These are phyloP conservation scores for Paramyrothecium roridum DNA, from an alignment of 2,329 filamentous ascomycete genomes.

Conservation along the genomic window DNA sequence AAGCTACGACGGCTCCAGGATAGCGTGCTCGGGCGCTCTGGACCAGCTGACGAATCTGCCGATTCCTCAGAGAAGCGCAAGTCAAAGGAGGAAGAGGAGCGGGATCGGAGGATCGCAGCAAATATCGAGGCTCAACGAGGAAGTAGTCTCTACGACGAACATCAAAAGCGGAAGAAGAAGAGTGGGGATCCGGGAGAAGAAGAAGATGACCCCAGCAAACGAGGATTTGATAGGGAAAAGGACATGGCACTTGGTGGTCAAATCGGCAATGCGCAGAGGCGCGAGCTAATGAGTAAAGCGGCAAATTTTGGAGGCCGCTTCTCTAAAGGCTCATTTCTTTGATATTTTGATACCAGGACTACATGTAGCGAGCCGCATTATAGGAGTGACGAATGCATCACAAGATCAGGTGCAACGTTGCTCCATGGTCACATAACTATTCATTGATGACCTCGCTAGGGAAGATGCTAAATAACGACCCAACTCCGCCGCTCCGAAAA, in stretches of 20 bases:
- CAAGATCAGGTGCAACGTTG: background rate
- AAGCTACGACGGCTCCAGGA: constrained; percentile 78
- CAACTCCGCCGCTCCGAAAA: constrained; percentile 30
- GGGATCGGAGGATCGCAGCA: constrained; percentile 41
- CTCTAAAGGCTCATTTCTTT: constrained; percentile 67
- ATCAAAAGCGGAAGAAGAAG: constrained; percentile 33
- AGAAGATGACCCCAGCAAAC: constrained; percentile 86
- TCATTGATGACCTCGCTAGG: constrained; percentile 18
- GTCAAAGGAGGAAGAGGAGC: constrained; percentile 53
- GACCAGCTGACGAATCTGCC: constrained; percentile 33
- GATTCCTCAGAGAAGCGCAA: constrained; percentile 38
- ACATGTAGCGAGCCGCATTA: no score
- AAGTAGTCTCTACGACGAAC: constrained; percentile 58
- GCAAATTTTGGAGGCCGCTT: constrained; percentile 81
- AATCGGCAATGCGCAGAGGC: constrained; percentile 70
- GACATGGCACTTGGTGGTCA: constrained; percentile 79
- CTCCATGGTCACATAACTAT: constrained; percentile 13
- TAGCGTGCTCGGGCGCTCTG: constrained; percentile 72
- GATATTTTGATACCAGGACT: no score
- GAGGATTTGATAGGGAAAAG: constrained; percentile 88
- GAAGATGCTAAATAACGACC: constrained; percentile 19
- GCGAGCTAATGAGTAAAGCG: constrained; percentile 75
- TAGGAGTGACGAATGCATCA: no score
- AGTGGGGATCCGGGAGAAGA: constrained; percentile 43
- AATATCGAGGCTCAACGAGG: constrained; percentile 52